Evolutionary conservation across 805 yeast species (phyloP).

Genomic region (Saturnispora galanensis): DNA sequence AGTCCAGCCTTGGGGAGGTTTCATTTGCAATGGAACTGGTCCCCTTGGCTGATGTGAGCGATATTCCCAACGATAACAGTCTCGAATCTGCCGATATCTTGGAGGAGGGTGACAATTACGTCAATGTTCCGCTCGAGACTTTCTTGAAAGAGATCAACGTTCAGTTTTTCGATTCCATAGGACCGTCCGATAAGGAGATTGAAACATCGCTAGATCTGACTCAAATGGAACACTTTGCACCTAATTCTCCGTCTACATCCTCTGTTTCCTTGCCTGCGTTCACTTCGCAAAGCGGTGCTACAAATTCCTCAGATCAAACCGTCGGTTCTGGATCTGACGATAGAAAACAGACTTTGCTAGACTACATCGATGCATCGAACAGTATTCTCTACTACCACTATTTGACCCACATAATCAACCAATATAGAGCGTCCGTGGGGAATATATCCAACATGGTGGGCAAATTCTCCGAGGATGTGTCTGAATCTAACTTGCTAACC

Average conservation of each 20-base stretch:
- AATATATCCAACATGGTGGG: slow-evolving; percentile 20
- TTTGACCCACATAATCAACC: slow-evolving; percentile 22
- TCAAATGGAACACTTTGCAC: background rate
- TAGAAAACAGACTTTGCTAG: slow-evolving; percentile 14
- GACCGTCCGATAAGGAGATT: slow-evolving; percentile 23
- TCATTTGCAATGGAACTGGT: slow-evolving; percentile 21
- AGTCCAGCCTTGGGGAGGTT: slow-evolving; percentile 9
- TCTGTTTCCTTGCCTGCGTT: slow-evolving; percentile 2
- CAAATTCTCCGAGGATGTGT: slow-evolving; percentile 22
- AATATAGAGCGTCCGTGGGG: slow-evolving; percentile 20
- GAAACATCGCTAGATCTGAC: slow-evolving; percentile 7
- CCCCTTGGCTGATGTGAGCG: slow-evolving; percentile 25
- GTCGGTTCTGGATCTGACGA: slow-evolving; percentile 6
- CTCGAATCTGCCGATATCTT: slow-evolving; percentile 16
- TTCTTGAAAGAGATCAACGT: slow-evolving; percentile 24
- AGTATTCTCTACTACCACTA: slow-evolving; percentile 24
- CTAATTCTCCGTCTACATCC: background rate
- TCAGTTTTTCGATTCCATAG: slow-evolving; percentile 24
- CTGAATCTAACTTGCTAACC: slow-evolving; percentile 25
- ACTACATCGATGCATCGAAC: slow-evolving; percentile 23
- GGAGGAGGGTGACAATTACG: slow-evolving; percentile 20
- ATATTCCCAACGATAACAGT: slow-evolving; percentile 16
- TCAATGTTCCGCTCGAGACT: slow-evolving; percentile 20
- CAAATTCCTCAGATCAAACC: no score
- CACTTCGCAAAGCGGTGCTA: slow-evolving; percentile 7